Base-by-base conservation (phyloP, 306 rosid genomes). In the Malus asiatica region DNA sequence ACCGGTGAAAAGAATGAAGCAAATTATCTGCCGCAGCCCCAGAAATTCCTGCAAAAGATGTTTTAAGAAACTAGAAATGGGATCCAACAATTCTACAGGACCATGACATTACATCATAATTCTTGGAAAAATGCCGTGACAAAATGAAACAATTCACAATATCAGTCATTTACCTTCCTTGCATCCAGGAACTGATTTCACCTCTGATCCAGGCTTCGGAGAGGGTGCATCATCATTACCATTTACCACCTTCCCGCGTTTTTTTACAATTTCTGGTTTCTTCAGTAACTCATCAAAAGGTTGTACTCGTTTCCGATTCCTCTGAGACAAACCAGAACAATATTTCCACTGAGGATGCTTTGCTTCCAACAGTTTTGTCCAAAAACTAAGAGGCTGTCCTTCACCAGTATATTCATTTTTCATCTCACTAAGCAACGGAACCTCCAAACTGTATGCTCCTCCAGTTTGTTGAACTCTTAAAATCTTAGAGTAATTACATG, bases 271-370 rank as follows among this genome's bases (percentile, higher is more conserved):
- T 65, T 84, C 81, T 30, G 80, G 30, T 74, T 78, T 82, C 66
- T 72, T 72, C 62, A 77, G 66, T 62, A 74, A 78, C 72, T 80
- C 85, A 74, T 81, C 85, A 68, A 74, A 76, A 78, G 33, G 77
- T 53, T 83, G 84, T 78, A 71, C 86, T 75, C 88, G 89, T 82
- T 90, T 95, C 66, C 99, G 81, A 77, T 81, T 95, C 76, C 99
- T 86, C 72, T 83, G 93, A 66, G 90, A 84, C 48, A 85, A 83
- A 84, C 79, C 80, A 58, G 59, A 59, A 63, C 73, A 66, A 83
- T 85, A 90, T 78, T 88, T 95, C 99, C 97, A 92, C 65, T 3
- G 83, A 76, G 90, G 92, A 72, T 74, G 80, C 86, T 86, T 90
- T 73, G 89, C 92, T 46, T 84, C 95, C 52, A 90, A 84, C 61